Evolutionary conservation across 345 rosid species (phyloP).

Genomic region (Gossypium australe): DNA sequence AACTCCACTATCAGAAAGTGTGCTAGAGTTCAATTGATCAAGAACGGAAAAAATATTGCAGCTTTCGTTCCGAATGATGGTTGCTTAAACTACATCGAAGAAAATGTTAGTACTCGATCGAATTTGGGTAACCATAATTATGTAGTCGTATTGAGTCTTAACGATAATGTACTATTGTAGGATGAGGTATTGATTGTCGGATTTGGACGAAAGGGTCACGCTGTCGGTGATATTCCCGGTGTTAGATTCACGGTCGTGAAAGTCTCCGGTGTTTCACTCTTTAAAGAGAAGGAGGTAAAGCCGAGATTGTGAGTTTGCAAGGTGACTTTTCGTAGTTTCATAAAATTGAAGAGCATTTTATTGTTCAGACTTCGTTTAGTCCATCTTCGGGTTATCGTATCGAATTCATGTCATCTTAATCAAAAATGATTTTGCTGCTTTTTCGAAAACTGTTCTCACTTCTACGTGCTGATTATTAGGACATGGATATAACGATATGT

Average conservation of each 20-base stretch:
- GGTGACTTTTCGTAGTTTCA: background rate
- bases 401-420: background rate
- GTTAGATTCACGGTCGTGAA: conserved; percentile 52
- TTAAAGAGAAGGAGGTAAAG: conserved; percentile 47
- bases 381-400: background rate
- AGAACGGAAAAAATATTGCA: background rate
- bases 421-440: background rate
- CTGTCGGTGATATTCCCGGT: conserved; percentile 77
- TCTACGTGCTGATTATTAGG: background rate
- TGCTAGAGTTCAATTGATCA: background rate
- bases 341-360: background rate
- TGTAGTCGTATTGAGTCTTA: background rate
- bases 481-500: background rate
- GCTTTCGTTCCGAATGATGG: background rate
- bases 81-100: background rate
- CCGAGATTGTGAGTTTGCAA: conserved; percentile 30
- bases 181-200: conserved; percentile 74
- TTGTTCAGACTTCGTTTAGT: background rate
- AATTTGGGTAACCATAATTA: background rate
- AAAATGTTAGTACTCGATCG: background rate
- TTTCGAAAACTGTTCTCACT: background rate
- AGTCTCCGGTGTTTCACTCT: conserved; percentile 17
- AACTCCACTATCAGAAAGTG: background rate
- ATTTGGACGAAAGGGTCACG: conserved; percentile 66
- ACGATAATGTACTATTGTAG: conserved; percentile 19